phyloP scores from a whole-genome alignment of 2,329 filamentous ascomycete genomes.

The Fusarium concolor region DNA sequence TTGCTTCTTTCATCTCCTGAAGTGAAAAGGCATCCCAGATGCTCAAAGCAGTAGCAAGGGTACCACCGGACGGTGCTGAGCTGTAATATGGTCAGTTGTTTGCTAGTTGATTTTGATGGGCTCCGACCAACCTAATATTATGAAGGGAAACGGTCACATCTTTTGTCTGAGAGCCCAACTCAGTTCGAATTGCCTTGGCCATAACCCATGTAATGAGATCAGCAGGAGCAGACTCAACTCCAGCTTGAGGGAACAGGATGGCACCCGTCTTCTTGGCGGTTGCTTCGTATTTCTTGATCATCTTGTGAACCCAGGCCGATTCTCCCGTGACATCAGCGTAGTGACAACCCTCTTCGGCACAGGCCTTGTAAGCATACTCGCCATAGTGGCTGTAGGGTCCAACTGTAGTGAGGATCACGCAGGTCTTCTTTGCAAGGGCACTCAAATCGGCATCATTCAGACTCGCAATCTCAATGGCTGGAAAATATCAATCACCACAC shows the following conservation, averaged over 20 bases:
- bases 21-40: constrained; percentile 65
- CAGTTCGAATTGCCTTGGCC: constrained; percentile 61
- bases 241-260: constrained; percentile 70
- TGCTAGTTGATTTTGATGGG: neutral
- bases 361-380: constrained; percentile 70
- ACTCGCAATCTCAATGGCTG: constrained; percentile 65
- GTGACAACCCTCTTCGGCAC: constrained; percentile 71
- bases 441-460: constrained; percentile 60
- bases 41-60: constrained; percentile 73
- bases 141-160: constrained; percentile 66
- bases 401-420: constrained; percentile 67
- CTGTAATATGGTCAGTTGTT: constrained; percentile 31
- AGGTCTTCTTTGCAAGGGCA: constrained; percentile 66
- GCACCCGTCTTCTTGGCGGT: constrained; percentile 65
- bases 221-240: constrained; percentile 71
- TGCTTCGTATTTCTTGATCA: constrained; percentile 70
- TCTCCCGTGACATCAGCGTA: constrained; percentile 74
- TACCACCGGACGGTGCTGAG: constrained; percentile 69
- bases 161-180: constrained; percentile 61
- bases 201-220: constrained; percentile 69
- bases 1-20: constrained; percentile 59
- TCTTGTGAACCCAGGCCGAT: constrained; percentile 65
- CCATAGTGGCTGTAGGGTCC: constrained; percentile 69
- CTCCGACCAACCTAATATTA: constrained; percentile 52
- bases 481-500: neutral